Evolutionary conservation across 768 basidiomycete genomes (phyloP).

Genomic region (Calocera cornea): DNA sequence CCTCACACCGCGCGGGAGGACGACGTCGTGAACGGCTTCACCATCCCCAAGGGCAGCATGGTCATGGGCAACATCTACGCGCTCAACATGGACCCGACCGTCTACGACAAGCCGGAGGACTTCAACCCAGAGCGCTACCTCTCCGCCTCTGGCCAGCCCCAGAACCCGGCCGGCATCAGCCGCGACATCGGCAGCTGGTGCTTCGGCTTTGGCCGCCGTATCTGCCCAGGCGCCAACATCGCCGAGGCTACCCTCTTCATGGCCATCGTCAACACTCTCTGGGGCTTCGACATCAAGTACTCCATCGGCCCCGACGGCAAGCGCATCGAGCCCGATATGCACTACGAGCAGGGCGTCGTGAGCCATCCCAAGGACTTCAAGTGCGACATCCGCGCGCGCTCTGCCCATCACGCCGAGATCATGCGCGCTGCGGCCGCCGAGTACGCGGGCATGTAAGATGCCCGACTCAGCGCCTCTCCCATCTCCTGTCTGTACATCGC

Average conservation of each 20-base stretch:
- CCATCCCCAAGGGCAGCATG: constrained; percentile 4
- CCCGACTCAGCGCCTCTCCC: background rate
- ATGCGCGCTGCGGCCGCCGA: background rate
- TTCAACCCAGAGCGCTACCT: constrained; percentile 10
- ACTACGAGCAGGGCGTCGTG: constrained; percentile 1
- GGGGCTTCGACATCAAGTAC: constrained; percentile 5
- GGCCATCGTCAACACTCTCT: background rate
- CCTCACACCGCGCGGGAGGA: constrained; percentile 33
- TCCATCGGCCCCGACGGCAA: background rate
- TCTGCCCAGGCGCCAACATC: background rate
- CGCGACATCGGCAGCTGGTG: constrained; percentile 4
- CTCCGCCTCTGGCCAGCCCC: background rate
- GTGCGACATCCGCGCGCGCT: background rate
- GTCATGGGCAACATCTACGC: constrained; percentile 9
- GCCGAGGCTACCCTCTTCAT: background rate
- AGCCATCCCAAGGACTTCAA: constrained; percentile 5
- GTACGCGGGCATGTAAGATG: background rate
- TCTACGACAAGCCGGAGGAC: constrained; percentile 3
- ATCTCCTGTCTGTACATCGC: background rate
- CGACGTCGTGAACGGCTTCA: background rate
- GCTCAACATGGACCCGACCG: constrained; percentile 8
- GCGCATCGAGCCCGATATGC: background rate
- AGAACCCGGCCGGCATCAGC: constrained; percentile 3
- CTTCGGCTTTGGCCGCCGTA: background rate
- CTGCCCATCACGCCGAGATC: background rate